Conservation (phyloP, 306 rosid genomes). For the Citrullus mucosospermus region DNA sequence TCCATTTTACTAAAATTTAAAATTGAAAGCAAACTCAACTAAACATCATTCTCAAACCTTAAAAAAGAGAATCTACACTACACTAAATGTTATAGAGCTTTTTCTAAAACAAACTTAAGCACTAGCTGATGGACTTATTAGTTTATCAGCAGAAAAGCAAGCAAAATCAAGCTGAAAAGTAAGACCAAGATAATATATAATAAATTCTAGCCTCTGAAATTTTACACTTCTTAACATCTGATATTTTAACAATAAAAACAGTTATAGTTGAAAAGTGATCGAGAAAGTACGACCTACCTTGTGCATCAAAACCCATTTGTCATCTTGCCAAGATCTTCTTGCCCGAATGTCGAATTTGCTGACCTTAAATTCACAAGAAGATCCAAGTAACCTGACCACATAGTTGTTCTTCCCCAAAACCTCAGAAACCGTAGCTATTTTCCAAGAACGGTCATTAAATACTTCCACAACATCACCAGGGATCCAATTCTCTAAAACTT, state of each 20-base stretch:
- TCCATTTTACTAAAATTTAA: neutral
- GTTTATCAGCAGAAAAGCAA: neutral
- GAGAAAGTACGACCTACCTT: constrained; percentile 60
- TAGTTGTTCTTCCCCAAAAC: constrained; percentile 41
- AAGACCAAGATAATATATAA: neutral
- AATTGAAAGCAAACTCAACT: neutral
- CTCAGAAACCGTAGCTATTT: constrained; percentile 68
- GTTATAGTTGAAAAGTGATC: neutral
- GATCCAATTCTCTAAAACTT: constrained; percentile 38
- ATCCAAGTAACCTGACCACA: constrained; percentile 72
- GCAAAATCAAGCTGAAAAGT: neutral
- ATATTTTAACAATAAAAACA: constrained; percentile 6
- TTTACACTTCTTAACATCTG: neutral
- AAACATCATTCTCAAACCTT: neutral
- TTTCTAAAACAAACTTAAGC: neutral
- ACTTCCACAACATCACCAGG: constrained; percentile 80
- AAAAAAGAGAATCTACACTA: neutral
- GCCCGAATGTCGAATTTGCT: constrained; percentile 53
- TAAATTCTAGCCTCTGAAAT: neutral
- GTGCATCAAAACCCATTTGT: constrained; percentile 63
- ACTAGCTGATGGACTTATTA: neutral
- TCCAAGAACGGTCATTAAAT: constrained; percentile 63
- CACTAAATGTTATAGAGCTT: neutral
- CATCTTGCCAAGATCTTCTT: constrained; percentile 77
- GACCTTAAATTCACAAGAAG: constrained; percentile 56